Evolutionary conservation across 2,329 filamentous ascomycete species (phyloP).

Genomic region (Penicillium griseofulvum): DNA sequence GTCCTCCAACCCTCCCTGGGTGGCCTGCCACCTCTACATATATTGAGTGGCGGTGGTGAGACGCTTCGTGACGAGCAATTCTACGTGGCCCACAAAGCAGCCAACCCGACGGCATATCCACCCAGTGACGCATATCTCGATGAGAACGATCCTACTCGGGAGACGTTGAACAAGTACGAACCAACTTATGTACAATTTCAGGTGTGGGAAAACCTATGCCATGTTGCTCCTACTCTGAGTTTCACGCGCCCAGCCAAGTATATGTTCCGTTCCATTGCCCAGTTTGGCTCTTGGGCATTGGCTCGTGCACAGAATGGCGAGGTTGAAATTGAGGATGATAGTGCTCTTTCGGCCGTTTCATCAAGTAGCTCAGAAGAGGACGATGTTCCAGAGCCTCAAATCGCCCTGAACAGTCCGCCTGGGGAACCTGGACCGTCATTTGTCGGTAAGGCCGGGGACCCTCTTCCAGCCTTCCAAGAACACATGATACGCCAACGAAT

Average conservation of each 20-base stretch:
- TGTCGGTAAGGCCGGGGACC: slow-evolving; percentile 85
- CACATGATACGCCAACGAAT: slow-evolving; percentile 93
- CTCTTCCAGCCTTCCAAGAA: slow-evolving; percentile 72
- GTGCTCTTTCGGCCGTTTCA: slow-evolving; percentile 72
- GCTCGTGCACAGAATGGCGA: slow-evolving; percentile 75
- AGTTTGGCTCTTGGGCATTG: slow-evolving; percentile 90
- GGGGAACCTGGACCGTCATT: slow-evolving; percentile 29
- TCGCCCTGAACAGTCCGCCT: slow-evolving; percentile 10
- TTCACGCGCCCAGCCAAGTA: slow-evolving; percentile 95
- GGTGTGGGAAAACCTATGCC: slow-evolving; percentile 93
- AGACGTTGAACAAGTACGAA: slow-evolving; percentile 62
- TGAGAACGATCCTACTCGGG: slow-evolving; percentile 57
- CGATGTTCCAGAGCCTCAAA: slow-evolving; percentile 2
- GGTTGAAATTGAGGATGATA: slow-evolving; percentile 79
- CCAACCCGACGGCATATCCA: slow-evolving; percentile 74
- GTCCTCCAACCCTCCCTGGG: slow-evolving; percentile 84
- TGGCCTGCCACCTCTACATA: slow-evolving; percentile 80
- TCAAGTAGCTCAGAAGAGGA: slow-evolving; percentile 42
- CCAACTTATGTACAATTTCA: slow-evolving; percentile 92
- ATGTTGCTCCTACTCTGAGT: slow-evolving; percentile 87
- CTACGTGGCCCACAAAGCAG: slow-evolving; percentile 90
- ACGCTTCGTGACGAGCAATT: slow-evolving; percentile 91
- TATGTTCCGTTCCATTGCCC: slow-evolving; percentile 89
- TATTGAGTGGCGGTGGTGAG: slow-evolving; percentile 85
- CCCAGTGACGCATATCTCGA: slow-evolving; percentile 64